Percentiles rank a stretch among this genome's conserved stretches.
Evolutionary conservation across 2,329 filamentous ascomycete genomes (phyloP).

Genomic region (Claviceps sp.): DNA sequence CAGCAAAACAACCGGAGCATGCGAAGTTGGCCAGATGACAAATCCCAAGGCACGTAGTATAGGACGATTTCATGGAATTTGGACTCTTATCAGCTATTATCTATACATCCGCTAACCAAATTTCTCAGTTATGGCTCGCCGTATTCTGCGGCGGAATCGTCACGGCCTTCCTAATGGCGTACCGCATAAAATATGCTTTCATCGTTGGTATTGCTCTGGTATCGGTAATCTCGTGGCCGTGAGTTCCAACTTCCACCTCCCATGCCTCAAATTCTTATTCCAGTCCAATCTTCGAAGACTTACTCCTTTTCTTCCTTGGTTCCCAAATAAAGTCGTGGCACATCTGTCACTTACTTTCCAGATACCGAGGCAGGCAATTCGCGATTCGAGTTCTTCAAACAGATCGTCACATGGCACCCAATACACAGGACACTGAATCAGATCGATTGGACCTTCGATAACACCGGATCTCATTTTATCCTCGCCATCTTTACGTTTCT

Average conservation of each 20-base stretch:
- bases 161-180: conserved; percentile 70
- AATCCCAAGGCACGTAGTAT: conserved; percentile 48
- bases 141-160: conserved; percentile 69
- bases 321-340: conserved; percentile 38
- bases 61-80: background rate
- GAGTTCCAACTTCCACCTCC: conserved; percentile 17
- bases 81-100: too few species aligned
- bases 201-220: conserved; percentile 60
- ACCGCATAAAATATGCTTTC: conserved; percentile 61
- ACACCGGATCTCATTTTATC: conserved; percentile 47
- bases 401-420: conserved; percentile 58
- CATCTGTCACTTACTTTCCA: conserved; percentile 61
- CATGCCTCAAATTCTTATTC: background rate
- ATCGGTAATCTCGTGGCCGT: conserved; percentile 64
- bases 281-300: background rate
- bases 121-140: conserved; percentile 62
- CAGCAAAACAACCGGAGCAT: conserved; percentile 33
- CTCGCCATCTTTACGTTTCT: conserved; percentile 65
- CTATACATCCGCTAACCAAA: background rate
- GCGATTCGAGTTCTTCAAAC: conserved; percentile 59
- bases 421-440: conserved; percentile 49
- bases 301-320: background rate
- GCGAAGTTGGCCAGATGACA: conserved; percentile 53
- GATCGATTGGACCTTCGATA: conserved; percentile 51
- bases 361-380: conserved; percentile 48